phyloP scores from a whole-genome alignment of 306 rosid species.

The Cercis canadensis region DNA sequence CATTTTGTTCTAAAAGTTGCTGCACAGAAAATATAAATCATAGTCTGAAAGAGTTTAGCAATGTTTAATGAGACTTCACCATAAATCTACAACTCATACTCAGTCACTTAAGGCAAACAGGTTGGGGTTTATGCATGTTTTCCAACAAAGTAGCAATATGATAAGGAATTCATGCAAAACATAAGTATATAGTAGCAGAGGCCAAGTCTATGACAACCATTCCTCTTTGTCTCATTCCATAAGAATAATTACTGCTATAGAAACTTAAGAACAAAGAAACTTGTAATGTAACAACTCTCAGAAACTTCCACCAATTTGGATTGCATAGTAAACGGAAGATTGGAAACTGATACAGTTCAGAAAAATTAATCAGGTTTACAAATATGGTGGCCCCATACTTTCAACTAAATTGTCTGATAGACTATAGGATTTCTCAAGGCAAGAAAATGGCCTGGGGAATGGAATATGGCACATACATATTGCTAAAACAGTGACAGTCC shows the following conservation, averaged over 20 bases:
- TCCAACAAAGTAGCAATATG: too few species aligned
- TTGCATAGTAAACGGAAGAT: neutral
- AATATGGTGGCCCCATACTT: neutral
- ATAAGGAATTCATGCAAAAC: too few species aligned
- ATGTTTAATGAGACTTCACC: too few species aligned
- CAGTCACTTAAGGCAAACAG: too few species aligned
- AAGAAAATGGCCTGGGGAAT: neutral
- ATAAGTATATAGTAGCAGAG: too few species aligned
- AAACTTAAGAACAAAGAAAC: too few species aligned
- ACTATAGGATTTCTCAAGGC: neutral
- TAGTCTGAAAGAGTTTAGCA: too few species aligned
- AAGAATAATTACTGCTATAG: too few species aligned
- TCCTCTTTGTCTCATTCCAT: too few species aligned
- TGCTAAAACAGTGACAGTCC: neutral
- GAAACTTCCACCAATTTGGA: slow-evolving; percentile 2
- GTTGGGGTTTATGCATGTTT: too few species aligned
- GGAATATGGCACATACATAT: neutral
- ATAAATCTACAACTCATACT: too few species aligned
- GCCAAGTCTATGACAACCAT: too few species aligned
- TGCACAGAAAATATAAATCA: neutral
- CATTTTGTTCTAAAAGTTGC: neutral
- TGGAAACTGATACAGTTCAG: slow-evolving; percentile 4
- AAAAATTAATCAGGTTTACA: slow-evolving; percentile 27
- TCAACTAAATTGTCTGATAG: slow-evolving; percentile 16
- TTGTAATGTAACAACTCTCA: neutral